A percentile compares a stretch with the other conserved stretches of the same genome.
Evolutionary conservation across 169 alveolate genomes (phyloP).

Genomic region (Plasmodium cynomolgi): DNA sequence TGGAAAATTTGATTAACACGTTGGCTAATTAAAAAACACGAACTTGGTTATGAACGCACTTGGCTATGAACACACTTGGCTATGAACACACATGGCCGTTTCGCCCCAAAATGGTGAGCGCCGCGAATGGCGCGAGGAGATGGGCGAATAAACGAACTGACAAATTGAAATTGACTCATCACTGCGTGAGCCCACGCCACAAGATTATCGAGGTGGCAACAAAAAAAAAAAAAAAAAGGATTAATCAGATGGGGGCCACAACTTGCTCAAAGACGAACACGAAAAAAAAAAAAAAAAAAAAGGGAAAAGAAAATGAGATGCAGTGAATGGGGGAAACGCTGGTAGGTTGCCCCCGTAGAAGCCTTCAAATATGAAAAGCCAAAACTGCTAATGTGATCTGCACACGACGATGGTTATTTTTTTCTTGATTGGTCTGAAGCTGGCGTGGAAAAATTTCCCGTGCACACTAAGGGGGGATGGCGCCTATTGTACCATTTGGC

Average conservation of each 20-base stretch:
- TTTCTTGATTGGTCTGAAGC: background rate
- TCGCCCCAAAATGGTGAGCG: background rate
- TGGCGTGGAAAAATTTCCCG: background rate
- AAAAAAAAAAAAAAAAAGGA: conserved; percentile 15
- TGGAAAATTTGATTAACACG: background rate
- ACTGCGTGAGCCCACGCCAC: background rate
- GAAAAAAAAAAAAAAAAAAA: conserved; percentile 14
- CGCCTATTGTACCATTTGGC: background rate
- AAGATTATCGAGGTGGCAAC: background rate
- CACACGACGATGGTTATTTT: background rate
- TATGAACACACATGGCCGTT: background rate
- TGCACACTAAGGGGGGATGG: background rate
- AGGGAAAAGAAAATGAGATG: background rate
- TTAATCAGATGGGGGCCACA: background rate
- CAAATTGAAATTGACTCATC: background rate
- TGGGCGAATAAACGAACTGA: background rate
- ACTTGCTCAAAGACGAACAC: background rate
- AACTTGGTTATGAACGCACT: background rate
- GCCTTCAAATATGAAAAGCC: background rate
- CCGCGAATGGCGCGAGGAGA: background rate
- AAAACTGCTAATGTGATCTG: background rate
- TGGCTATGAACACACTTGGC: too few species aligned
- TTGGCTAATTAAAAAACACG: background rate
- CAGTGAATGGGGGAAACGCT: background rate
- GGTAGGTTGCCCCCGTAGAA: background rate